A percentile compares a stretch with the other conserved stretches of the same genome.
Conservation (phyloP, 139 green algal genomes). For the Pycnococcus provasolii region DNA sequence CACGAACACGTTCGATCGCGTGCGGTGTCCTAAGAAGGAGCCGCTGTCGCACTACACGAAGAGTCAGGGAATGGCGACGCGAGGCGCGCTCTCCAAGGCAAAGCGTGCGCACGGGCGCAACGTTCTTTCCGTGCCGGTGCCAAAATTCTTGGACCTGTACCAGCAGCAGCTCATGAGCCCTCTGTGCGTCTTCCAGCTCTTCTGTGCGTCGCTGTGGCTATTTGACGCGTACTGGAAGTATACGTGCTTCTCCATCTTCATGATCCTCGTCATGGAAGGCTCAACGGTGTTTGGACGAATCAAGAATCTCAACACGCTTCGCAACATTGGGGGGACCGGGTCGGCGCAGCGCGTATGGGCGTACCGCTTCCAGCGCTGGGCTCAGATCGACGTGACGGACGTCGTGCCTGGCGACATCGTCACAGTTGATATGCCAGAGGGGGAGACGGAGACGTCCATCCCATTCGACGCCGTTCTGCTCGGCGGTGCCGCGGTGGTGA, state of each 20-base stretch:
- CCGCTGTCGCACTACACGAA: too few relatives aligned
- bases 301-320: conserved; percentile 29
- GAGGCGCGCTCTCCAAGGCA: too few relatives aligned
- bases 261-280: conserved; percentile 16
- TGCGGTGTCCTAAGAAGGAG: too few relatives aligned
- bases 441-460: conserved; percentile 6
- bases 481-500: conserved; percentile 24
- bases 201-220: conserved; percentile 28
- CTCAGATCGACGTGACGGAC: conserved; percentile 15
- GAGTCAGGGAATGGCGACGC: too few relatives aligned
- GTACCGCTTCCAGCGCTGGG: conserved; percentile 1
- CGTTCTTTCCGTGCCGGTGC: conserved; percentile 23
- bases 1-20: too few relatives aligned
- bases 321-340: conserved; percentile 16
- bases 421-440: neutral
- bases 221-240: conserved; percentile 36
- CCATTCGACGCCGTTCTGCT: conserved; percentile 29
- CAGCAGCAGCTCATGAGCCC: conserved; percentile 31
- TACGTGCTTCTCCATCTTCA: conserved; percentile 21
- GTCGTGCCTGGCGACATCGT: conserved; percentile 30
- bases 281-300: conserved; percentile 23
- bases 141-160: conserved; percentile 31
- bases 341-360: neutral
- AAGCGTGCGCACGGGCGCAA: conserved; percentile 21
- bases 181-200: conserved; percentile 32